Conservation (phyloP, 345 rosid genomes). For the Trapa bicornis region DNA sequence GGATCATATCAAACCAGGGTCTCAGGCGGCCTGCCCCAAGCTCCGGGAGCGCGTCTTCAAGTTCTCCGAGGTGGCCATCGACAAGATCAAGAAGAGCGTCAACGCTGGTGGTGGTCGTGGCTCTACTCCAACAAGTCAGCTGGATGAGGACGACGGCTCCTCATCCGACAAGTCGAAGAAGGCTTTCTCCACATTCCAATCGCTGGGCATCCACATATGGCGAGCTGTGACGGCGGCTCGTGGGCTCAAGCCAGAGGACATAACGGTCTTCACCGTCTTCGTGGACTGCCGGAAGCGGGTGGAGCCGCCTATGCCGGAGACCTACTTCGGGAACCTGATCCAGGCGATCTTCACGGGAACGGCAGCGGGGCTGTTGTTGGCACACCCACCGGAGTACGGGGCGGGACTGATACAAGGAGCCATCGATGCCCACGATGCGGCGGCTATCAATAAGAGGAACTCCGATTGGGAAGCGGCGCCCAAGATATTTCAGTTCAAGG, state of each 20-base stretch:
- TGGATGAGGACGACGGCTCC: too few species aligned
- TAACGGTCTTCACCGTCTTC: conserved; percentile 74
- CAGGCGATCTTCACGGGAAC: conserved; percentile 76
- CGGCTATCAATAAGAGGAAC: conserved; percentile 63
- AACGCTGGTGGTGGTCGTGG: conserved; percentile 17
- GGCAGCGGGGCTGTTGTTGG: conserved; percentile 47
- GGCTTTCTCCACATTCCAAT: conserved; percentile 86
- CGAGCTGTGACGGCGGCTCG: conserved; percentile 81
- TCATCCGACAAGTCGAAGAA: conserved; percentile 11
- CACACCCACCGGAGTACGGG: conserved; percentile 56
- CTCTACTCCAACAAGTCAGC: too few species aligned
- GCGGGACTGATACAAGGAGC: conserved; percentile 69
- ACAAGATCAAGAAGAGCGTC: conserved; percentile 51
- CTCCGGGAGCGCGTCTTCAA: conserved; percentile 60
- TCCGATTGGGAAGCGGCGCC: conserved; percentile 69
- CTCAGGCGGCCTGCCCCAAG: conserved; percentile 14
- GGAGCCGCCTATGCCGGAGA: conserved; percentile 70
- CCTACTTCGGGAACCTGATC: conserved; percentile 77
- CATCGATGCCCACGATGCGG: conserved; percentile 49
- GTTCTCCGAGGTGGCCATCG: conserved; percentile 61
- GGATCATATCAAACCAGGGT: conserved; percentile 8
- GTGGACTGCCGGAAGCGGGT: conserved; percentile 80
- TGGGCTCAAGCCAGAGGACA: conserved; percentile 58
- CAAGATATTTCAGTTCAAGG: conserved; percentile 68
- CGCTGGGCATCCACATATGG: conserved; percentile 73